Conservation (phyloP, 768 basidiomycete genomes). For the Mycena sanguinolenta region DNA sequence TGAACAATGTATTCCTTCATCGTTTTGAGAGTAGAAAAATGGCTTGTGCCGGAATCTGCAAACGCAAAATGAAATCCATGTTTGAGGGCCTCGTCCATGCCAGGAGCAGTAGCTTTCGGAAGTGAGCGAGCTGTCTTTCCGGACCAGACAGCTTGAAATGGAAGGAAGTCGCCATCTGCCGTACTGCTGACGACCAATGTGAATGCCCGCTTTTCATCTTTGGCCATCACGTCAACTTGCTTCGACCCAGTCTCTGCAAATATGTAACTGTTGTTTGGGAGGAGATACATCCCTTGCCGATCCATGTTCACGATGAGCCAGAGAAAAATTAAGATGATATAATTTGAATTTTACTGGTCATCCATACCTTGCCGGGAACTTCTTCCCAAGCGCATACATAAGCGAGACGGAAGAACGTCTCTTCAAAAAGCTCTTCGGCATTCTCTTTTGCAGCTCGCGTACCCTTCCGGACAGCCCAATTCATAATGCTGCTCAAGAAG, state of each 20-base stretch:
- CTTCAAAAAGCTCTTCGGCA: constrained; percentile 1
- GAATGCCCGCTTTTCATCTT: background rate
- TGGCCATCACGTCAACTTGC: background rate
- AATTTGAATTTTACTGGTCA: background rate
- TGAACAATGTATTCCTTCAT: background rate
- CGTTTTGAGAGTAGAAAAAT: background rate
- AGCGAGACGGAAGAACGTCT: background rate
- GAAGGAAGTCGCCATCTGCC: background rate
- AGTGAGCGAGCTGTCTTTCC: background rate
- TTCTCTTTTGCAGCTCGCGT: constrained; percentile 1
- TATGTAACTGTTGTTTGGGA: background rate
- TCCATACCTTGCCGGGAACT: constrained; percentile 10
- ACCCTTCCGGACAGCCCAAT: background rate
- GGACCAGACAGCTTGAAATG: background rate
- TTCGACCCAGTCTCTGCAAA: background rate
- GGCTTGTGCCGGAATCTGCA: background rate
- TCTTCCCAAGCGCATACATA: background rate
- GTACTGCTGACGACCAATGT: background rate
- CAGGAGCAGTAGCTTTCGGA: background rate
- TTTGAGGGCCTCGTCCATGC: background rate
- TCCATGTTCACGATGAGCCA: background rate
- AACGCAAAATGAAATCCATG: background rate
- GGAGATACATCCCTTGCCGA: background rate
- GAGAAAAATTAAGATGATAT: background rate
- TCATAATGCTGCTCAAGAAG: background rate